Evolutionary conservation across 2,329 filamentous ascomycete genomes (phyloP).

Genomic region (Talaromyces sp.): DNA sequence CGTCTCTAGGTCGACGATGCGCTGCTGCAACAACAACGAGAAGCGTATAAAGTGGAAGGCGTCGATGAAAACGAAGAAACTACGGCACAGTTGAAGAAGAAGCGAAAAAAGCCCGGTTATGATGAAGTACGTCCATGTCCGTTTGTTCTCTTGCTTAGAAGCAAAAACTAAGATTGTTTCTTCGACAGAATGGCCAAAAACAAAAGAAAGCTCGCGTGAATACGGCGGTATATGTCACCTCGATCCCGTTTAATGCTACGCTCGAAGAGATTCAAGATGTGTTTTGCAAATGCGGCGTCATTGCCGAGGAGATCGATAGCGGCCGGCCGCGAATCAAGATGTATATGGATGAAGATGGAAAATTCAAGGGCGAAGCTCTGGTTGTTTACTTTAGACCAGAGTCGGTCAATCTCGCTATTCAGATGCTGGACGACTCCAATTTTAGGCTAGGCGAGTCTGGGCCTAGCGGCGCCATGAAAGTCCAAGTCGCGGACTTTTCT

Average conservation of each 20-base stretch:
- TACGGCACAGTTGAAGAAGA: conserved; percentile 44
- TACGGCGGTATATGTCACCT: conserved; percentile 87
- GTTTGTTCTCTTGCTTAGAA: neutral
- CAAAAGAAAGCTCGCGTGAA: conserved; percentile 57
- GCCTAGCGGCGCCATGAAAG: conserved; percentile 62
- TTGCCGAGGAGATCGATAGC: conserved; percentile 89
- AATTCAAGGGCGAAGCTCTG: conserved; percentile 89
- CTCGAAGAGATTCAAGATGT: conserved; percentile 74
- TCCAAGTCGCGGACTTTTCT: conserved; percentile 79
- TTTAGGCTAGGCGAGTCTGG: conserved; percentile 62
- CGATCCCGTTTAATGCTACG: conserved; percentile 73
- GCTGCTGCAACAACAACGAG: conserved; percentile 55
- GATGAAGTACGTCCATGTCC: conserved; percentile 37
- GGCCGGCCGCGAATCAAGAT: conserved; percentile 87
- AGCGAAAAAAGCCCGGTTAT: conserved; percentile 46
- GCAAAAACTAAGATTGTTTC: no score
- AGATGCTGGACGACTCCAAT: conserved; percentile 54
- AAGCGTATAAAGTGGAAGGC: conserved; percentile 56
- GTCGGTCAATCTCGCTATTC: conserved; percentile 66
- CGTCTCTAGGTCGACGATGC: conserved; percentile 53
- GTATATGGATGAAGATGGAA: conserved; percentile 74
- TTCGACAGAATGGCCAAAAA: conserved; percentile 29
- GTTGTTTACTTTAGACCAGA: conserved; percentile 93
- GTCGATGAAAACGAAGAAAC: conserved; percentile 52
- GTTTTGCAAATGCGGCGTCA: conserved; percentile 86